Conservation (phyloP, 345 rosid genomes). For the Citrus hindsii region DNA sequence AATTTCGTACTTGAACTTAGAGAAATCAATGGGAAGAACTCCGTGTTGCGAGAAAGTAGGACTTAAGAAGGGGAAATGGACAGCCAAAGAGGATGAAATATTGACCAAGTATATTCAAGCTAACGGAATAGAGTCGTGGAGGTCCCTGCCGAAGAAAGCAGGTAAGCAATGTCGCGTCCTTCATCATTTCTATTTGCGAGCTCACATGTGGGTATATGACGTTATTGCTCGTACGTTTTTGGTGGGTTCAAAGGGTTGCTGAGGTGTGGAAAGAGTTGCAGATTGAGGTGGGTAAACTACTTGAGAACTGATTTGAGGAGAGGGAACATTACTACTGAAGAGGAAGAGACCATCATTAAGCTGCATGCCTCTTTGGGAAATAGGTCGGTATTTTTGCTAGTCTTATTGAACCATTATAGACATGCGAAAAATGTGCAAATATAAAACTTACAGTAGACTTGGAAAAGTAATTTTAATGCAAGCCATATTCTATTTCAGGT, state of each 20-base stretch:
- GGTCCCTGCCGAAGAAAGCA: slow-evolving; percentile 64
- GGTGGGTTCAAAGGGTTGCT: slow-evolving; percentile 44
- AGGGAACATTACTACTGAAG: slow-evolving; percentile 61
- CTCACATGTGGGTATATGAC: neutral
- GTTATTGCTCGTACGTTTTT: neutral
- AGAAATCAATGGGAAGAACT: slow-evolving; percentile 63
- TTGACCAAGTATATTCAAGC: slow-evolving; percentile 43
- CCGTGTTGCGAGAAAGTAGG: slow-evolving; percentile 74
- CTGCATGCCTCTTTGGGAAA: slow-evolving; percentile 73
- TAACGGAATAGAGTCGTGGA: slow-evolving; percentile 65
- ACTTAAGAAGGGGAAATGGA: slow-evolving; percentile 62
- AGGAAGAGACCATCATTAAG: slow-evolving; percentile 60
- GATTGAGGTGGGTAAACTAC: slow-evolving; percentile 88
- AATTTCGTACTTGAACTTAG: neutral
- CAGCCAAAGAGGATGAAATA: slow-evolving; percentile 52
- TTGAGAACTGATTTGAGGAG: slow-evolving; percentile 69
- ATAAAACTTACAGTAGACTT: too few species aligned
- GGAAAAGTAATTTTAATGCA: neutral
- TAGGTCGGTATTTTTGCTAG: slow-evolving; percentile 34
- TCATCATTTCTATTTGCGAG: too few species aligned
- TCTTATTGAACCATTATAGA: too few species aligned
- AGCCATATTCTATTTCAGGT: slow-evolving; percentile 23
- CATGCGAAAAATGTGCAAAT: neutral
- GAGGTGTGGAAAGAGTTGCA: slow-evolving; percentile 92
- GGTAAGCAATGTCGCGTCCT: slow-evolving; percentile 19